Evolutionary conservation across 306 rosid genomes (phyloP).

Genomic region (Trichosanthes cucumerina): DNA sequence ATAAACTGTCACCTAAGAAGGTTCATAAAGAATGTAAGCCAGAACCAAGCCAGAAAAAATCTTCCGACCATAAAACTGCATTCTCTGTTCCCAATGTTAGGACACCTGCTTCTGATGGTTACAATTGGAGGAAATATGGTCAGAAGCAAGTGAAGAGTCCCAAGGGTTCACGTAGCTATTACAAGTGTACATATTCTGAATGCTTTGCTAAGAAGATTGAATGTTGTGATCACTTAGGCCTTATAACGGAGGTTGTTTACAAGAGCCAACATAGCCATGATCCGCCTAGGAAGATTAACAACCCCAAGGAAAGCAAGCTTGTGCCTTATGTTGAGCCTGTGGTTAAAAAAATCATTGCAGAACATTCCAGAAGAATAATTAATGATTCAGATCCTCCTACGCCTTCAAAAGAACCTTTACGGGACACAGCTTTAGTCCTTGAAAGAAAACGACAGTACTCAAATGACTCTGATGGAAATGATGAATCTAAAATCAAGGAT

Average conservation of each 20-base stretch:
- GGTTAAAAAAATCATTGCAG: conserved; percentile 26
- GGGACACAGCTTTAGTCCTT: conserved; percentile 29
- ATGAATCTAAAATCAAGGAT: conserved; percentile 42
- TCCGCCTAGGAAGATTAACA: conserved; percentile 51
- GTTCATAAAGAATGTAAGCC: conserved; percentile 12
- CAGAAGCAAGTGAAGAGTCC: conserved; percentile 99
- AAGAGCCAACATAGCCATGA: conserved; percentile 76
- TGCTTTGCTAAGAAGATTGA: conserved; percentile 84
- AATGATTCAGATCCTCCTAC: conserved; percentile 45
- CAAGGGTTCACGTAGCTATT: conserved; percentile 86
- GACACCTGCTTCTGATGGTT: conserved; percentile 76
- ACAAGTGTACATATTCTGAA: conserved; percentile 64
- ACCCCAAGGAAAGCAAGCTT: conserved; percentile 37
- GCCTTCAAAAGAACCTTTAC: conserved; percentile 38
- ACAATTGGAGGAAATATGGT: conserved; percentile 97
- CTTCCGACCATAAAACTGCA: conserved; percentile 29
- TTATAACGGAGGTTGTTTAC: conserved; percentile 52
- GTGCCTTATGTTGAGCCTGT: conserved; percentile 32
- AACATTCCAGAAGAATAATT: conserved; percentile 25
- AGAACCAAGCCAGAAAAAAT: conserved; percentile 25
- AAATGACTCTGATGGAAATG: conserved; percentile 35
- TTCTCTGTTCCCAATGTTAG: conserved; percentile 39
- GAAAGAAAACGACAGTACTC: conserved; percentile 46
- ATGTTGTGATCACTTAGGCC: conserved; percentile 59
- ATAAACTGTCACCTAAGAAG: conserved; percentile 25